These are phyloP conservation scores for Boletellus ananiceps DNA, from an alignment of 768 basidiomycete genomes.

Conservation along the genomic window DNA sequence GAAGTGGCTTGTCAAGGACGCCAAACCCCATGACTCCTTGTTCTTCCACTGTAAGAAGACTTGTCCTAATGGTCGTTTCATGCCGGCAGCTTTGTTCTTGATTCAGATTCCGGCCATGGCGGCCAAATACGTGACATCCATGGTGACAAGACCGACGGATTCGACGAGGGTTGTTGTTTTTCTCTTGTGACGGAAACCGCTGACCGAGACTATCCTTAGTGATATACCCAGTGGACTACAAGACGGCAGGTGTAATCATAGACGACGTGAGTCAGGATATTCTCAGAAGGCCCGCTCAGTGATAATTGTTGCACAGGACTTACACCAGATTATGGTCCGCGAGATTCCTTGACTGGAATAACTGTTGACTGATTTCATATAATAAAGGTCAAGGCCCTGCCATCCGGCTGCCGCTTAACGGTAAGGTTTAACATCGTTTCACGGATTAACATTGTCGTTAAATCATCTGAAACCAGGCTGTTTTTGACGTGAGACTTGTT, in stretches of 20 bases:
- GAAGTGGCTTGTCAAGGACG: constrained; percentile 66
- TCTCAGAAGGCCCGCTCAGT: background rate
- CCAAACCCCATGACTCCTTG: constrained; percentile 64
- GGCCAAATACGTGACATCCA: constrained; percentile 78
- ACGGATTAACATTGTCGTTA: background rate
- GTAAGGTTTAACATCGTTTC: constrained; percentile 20
- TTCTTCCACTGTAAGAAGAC: constrained; percentile 62
- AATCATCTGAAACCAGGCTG: constrained; percentile 22
- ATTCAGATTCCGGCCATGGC: constrained; percentile 88
- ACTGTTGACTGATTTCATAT: background rate
- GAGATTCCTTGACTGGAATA: background rate
- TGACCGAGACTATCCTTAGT: constrained; percentile 35
- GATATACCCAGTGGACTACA: constrained; percentile 88
- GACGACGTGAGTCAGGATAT: constrained; percentile 55
- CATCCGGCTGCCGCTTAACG: constrained; percentile 64
- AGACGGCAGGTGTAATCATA: constrained; percentile 69
- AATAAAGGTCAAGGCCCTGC: constrained; percentile 47
- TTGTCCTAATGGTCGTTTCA: background rate
- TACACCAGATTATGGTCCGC: constrained; percentile 41
- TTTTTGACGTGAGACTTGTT: constrained; percentile 45
- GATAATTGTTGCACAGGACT: constrained; percentile 23
- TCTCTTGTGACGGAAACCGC: background rate
- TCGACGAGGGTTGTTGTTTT: constrained; percentile 61
- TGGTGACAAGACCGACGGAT: constrained; percentile 77
- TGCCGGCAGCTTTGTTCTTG: background rate